These are phyloP conservation scores for Theileria equi DNA, from an alignment of 169 alveolate species.

Conservation along the genomic window DNA sequence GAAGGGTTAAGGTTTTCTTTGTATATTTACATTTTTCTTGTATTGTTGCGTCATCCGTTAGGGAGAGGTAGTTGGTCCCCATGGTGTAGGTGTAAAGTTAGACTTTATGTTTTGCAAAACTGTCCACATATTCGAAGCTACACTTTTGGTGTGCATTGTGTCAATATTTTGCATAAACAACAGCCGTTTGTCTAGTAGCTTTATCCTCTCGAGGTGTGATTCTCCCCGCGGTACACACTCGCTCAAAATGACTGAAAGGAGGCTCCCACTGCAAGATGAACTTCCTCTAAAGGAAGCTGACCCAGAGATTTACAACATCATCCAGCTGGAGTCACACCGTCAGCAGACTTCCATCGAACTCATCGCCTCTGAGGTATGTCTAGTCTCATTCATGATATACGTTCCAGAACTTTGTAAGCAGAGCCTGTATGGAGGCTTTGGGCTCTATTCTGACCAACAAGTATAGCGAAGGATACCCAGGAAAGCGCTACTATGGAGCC, in stretches of 20 bases:
- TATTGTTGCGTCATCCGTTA: too few species aligned
- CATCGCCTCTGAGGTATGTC: constrained; percentile 82
- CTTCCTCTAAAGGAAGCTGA: constrained; percentile 71
- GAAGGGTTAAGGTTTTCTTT: too few species aligned
- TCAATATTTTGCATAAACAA: neutral
- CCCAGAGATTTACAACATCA: constrained; percentile 75
- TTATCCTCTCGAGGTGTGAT: neutral
- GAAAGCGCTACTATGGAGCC: constrained; percentile 92
- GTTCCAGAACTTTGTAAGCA: constrained; percentile 81
- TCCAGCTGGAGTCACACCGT: constrained; percentile 77
- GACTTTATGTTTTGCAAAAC: too few species aligned
- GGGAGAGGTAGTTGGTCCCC: too few species aligned
- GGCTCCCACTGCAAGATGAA: constrained; percentile 34
- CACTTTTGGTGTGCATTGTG: too few species aligned
- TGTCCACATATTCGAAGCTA: too few species aligned
- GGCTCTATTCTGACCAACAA: constrained; percentile 89
- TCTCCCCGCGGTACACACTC: neutral
- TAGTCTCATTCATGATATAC: neutral
- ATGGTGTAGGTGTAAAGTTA: too few species aligned
- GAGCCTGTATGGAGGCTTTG: constrained; percentile 87
- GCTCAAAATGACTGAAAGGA: neutral
- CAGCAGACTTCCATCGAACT: constrained; percentile 75
- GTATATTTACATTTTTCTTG: too few species aligned
- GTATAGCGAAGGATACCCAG: constrained; percentile 96
- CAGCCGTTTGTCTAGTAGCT: neutral